Percentiles rank a stretch among this genome's conserved stretches.
phyloP scores from a whole-genome alignment of 257 asterid species.

The Apocynum venetum region DNA sequence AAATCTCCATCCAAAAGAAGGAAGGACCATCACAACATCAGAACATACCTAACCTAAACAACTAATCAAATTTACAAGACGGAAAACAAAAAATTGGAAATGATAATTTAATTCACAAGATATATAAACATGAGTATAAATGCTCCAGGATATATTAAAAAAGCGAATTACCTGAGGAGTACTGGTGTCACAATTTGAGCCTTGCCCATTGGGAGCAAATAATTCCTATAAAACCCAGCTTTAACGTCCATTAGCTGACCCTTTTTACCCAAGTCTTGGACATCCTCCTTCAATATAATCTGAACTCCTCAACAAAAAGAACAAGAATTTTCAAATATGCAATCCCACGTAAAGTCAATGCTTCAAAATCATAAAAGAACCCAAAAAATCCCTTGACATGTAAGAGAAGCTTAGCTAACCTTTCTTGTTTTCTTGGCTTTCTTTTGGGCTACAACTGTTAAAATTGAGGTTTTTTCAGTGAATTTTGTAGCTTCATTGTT shows the following conservation, averaged over 20 bases:
- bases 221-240: constrained; percentile 88
- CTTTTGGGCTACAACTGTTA: constrained; percentile 62
- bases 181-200: constrained; percentile 76
- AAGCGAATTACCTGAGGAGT: constrained; percentile 54
- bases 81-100: neutral
- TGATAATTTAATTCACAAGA: constrained; percentile 1
- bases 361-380: constrained; percentile 1
- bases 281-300: constrained; percentile 93
- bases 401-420: constrained; percentile 25
- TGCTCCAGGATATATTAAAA: constrained; percentile 6
- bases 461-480: constrained; percentile 31
- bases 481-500: constrained; percentile 30
- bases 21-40: neutral
- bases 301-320: constrained; percentile 19
- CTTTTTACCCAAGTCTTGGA: constrained; percentile 68
- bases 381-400: constrained; percentile 12
- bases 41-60: neutral
- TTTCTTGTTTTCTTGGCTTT: constrained; percentile 71
- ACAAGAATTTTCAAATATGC: neutral
- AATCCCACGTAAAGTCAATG: neutral
- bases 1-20: neutral
- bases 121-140: neutral
- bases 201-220: constrained; percentile 63
- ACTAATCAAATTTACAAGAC: neutral
- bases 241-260: constrained; percentile 82